Evolutionary conservation across 148 eudicot species (phyloP).

Genomic region (Amaranthus palmeri): DNA sequence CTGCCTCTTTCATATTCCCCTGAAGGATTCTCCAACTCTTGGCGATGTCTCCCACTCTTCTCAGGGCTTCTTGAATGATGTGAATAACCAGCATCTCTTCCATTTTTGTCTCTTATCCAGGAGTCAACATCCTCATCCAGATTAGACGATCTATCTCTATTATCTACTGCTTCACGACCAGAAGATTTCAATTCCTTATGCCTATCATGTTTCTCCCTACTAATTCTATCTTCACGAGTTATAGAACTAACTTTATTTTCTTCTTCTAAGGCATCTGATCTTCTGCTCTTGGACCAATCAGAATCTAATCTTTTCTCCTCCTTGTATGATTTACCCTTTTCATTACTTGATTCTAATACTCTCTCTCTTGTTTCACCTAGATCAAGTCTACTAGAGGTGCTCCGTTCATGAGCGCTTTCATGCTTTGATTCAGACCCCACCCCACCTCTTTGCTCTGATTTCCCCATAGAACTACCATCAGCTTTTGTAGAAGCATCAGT

Average conservation of each 20-base stretch:
- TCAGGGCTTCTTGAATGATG: constrained; percentile 64
- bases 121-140: constrained; percentile 40
- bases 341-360: constrained; percentile 36
- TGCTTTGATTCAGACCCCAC: constrained; percentile 33
- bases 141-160: constrained; percentile 40
- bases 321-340: constrained; percentile 43
- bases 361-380: constrained; percentile 26
- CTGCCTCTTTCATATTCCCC: constrained; percentile 52
- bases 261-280: constrained; percentile 45
- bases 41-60: constrained; percentile 52
- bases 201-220: constrained; percentile 43
- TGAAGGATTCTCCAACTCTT: constrained; percentile 46
- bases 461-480: constrained; percentile 28
- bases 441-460: constrained; percentile 32
- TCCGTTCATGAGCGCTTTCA: constrained; percentile 37
- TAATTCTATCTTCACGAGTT: constrained; percentile 36
- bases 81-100: constrained; percentile 48
- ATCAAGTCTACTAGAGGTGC: constrained; percentile 31
- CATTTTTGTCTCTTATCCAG: constrained; percentile 40
- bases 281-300: constrained; percentile 52
- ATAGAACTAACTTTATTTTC: constrained; percentile 35
- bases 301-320: constrained; percentile 49
- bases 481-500: constrained; percentile 29
- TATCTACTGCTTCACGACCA: constrained; percentile 34
- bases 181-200: constrained; percentile 36